Conservation (phyloP, 768 basidiomycete species). For the Kwoniella europaea region DNA sequence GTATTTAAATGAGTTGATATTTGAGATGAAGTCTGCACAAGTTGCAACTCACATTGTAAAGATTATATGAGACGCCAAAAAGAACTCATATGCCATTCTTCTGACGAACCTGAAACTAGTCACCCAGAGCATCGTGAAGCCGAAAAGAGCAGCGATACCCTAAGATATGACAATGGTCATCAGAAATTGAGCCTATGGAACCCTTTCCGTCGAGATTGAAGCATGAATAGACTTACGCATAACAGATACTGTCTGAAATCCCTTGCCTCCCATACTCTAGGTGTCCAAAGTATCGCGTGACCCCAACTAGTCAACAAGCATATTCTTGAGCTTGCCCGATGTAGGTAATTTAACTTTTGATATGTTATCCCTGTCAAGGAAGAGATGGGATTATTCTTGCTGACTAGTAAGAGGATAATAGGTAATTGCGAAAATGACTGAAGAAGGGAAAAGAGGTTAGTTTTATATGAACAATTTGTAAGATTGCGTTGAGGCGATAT, state of each 20-base stretch:
- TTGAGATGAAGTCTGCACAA: background rate
- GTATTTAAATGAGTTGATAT: constrained; percentile 2
- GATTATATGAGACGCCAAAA: constrained; percentile 55
- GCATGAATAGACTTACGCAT: constrained; percentile 12
- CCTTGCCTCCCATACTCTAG: constrained; percentile 21
- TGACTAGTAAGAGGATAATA: constrained; percentile 66
- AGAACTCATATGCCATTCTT: constrained; percentile 55
- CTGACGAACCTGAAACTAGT: constrained; percentile 47
- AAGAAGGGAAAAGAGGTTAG: background rate
- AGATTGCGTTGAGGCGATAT: no score
- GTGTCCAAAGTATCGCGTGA: constrained; percentile 39
- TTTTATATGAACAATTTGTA: no score
- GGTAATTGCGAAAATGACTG: constrained; percentile 62
- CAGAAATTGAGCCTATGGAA: background rate
- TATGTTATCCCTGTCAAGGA: constrained; percentile 66
- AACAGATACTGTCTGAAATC: constrained; percentile 30
- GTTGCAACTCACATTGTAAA: constrained; percentile 44
- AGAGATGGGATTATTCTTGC: constrained; percentile 68
- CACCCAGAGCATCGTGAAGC: constrained; percentile 42
- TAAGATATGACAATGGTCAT: background rate
- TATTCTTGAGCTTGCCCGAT: constrained; percentile 52
- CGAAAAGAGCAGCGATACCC: constrained; percentile 42
- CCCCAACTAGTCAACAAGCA: constrained; percentile 47
- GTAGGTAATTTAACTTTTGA: constrained; percentile 62
- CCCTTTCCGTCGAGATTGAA: background rate